Conservation (phyloP, 2,329 filamentous ascomycete genomes). For the Zymoseptoria ardabiliae region DNA sequence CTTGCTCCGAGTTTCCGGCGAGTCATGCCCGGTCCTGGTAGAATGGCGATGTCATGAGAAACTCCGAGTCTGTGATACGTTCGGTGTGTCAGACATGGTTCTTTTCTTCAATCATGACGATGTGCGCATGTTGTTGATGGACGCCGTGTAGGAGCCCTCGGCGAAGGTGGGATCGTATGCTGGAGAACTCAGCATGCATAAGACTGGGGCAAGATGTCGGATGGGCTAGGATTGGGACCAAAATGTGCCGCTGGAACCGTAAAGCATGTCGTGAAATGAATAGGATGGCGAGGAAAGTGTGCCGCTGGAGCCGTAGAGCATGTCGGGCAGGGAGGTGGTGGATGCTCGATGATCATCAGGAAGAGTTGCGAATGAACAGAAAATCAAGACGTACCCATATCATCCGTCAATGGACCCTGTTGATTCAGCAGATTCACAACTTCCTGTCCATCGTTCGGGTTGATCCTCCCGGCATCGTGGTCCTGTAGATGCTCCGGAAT, state of each 20-base stretch:
- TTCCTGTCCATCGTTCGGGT: constrained; percentile 27
- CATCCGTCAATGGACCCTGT: constrained; percentile 10
- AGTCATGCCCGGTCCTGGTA: constrained; percentile 8
- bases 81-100: constrained; percentile 7
- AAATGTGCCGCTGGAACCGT: constrained; percentile 17
- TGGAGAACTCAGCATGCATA: constrained; percentile 11
- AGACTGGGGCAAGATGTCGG: background rate
- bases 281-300: constrained; percentile 12
- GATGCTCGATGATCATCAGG: constrained; percentile 15
- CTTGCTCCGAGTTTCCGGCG: constrained; percentile 1
- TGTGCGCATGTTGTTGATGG: constrained; percentile 2
- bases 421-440: constrained; percentile 29
- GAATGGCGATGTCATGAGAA: constrained; percentile 20
- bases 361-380: constrained; percentile 1
- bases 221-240: constrained; percentile 4
- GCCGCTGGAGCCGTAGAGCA: constrained; percentile 21
- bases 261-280: constrained; percentile 17
- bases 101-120: constrained; percentile 8
- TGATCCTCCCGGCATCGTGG: constrained; percentile 20
- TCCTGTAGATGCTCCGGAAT: constrained; percentile 23
- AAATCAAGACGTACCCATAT: constrained; percentile 21
- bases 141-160: constrained; percentile 4
- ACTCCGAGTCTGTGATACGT: constrained; percentile 16
- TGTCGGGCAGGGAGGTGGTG: constrained; percentile 18
- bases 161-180: constrained; percentile 17